A percentile compares a stretch with the other conserved stretches of the same genome.
Conservation (phyloP, 352 stramenopile species). For the Phytopythium ostracodes region DNA sequence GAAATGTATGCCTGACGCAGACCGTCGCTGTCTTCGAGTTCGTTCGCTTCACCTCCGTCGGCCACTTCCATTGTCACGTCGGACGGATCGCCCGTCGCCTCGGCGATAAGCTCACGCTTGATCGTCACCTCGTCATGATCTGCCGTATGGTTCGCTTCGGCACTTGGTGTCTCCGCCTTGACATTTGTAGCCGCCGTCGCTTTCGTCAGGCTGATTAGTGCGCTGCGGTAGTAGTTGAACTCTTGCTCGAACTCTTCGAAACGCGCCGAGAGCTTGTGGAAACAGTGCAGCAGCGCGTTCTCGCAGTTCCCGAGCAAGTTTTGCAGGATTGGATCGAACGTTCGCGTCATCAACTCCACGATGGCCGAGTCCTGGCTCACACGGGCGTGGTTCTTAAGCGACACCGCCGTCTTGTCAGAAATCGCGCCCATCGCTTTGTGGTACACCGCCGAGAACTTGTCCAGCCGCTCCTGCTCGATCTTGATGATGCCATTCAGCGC, state of each 20-base stretch:
- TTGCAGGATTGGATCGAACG: conserved; percentile 61
- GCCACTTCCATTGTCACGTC: conserved; percentile 14
- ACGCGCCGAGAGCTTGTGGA: conserved; percentile 52
- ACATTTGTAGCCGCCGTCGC: background rate
- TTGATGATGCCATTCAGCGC: conserved; percentile 67
- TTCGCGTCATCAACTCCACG: conserved; percentile 64
- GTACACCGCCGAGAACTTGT: conserved; percentile 52
- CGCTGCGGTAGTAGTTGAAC: conserved; percentile 74
- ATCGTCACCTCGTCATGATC: conserved; percentile 21
- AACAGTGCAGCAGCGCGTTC: conserved; percentile 57
- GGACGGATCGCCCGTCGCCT: conserved; percentile 10
- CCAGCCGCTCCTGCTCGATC: conserved; percentile 67
- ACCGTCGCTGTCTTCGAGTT: conserved; percentile 44
- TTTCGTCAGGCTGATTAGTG: conserved; percentile 42
- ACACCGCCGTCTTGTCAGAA: conserved; percentile 31
- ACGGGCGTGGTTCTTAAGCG: conserved; percentile 51
- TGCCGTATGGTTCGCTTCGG: conserved; percentile 6
- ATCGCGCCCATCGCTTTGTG: conserved; percentile 50
- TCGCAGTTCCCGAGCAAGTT: conserved; percentile 69
- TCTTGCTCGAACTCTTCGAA: conserved; percentile 77
- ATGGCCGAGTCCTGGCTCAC: conserved; percentile 58
- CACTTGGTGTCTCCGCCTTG: conserved; percentile 11
- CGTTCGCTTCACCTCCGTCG: conserved; percentile 9
- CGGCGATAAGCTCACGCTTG: conserved; percentile 47
- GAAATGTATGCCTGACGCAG: conserved; percentile 61